Percentiles rank a stretch among this genome's conserved stretches.
phyloP scores from a whole-genome alignment of 1,284 basidiomycete species.

The Cerrena zonata region DNA sequence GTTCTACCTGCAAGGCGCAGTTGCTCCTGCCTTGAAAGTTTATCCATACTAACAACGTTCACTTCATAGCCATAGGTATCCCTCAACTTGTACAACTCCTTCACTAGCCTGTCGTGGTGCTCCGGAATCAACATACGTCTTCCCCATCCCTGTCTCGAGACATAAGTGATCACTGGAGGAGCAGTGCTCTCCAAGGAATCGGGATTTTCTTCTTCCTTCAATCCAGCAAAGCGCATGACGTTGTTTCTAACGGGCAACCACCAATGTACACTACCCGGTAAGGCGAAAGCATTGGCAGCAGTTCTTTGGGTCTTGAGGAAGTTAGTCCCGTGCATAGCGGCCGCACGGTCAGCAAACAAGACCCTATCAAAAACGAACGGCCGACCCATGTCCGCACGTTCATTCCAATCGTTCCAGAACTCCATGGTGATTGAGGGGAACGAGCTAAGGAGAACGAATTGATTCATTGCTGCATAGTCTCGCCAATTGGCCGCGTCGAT shows the following conservation, averaged over 20 bases:
- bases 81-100: conserved; percentile 57
- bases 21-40: conserved; percentile 72
- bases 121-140: conserved; percentile 62
- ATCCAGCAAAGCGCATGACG: conserved; percentile 65
- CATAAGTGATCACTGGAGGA: conserved; percentile 75
- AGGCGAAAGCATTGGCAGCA: conserved; percentile 65
- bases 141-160: conserved; percentile 83
- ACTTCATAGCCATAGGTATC: conserved; percentile 77
- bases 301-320: conserved; percentile 69
- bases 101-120: conserved; percentile 62
- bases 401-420: conserved; percentile 74
- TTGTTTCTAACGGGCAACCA: conserved; percentile 74
- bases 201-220: conserved; percentile 32
- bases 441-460: conserved; percentile 68
- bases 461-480: conserved; percentile 80
- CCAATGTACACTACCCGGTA: conserved; percentile 74
- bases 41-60: conserved; percentile 79
- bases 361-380: conserved; percentile 79
- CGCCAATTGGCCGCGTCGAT: conserved; percentile 74
- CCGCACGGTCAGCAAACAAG: conserved; percentile 75
- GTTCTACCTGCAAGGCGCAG: conserved; percentile 71
- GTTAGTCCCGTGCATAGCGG: conserved; percentile 68
- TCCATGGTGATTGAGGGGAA: conserved; percentile 75
- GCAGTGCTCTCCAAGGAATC: conserved; percentile 24
- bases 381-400: conserved; percentile 63